Percentiles rank a stretch among this genome's conserved stretches.
Evolutionary conservation across 192 early-diverging fungal species (phyloP).

Genomic region (Rhizophagus prolifer): DNA sequence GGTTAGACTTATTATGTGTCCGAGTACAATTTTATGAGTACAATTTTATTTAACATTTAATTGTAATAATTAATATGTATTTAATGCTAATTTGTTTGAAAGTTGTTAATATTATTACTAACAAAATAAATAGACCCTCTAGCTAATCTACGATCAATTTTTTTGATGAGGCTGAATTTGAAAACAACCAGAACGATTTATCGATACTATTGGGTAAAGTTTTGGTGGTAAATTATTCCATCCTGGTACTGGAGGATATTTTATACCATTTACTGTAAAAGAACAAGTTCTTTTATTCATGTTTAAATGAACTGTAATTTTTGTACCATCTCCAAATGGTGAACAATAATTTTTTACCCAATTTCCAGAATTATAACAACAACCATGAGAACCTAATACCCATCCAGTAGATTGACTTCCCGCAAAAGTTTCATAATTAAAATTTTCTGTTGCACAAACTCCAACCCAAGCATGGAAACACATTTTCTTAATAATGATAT

Average conservation of each 20-base stretch:
- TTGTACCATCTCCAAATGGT: not conserved
- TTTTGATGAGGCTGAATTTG: not conserved
- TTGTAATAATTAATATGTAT: no score
- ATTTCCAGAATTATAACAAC: not conserved
- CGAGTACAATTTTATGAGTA: no score
- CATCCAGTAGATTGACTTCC: not conserved
- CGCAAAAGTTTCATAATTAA: not conserved
- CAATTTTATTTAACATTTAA: no score
- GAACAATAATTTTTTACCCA: not conserved
- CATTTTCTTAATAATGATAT: not conserved
- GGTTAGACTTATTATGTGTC: no score
- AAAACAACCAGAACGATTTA: not conserved
- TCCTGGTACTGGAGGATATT: not conserved
- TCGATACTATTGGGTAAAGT: slow-evolving; percentile 18
- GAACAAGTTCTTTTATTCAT: slow-evolving; percentile 19
- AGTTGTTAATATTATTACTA: no score
- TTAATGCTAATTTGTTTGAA: no score
- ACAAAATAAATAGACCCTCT: no score
- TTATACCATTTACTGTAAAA: slow-evolving; percentile 23
- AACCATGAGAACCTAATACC: not conserved
- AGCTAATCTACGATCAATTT: no score
- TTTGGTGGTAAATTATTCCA: slow-evolving; percentile 13
- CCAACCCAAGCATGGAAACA: slow-evolving; percentile 2
- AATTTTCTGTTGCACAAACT: not conserved
- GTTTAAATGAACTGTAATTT: slow-evolving; percentile 25